Conservation (phyloP, 208 protist genomes). For the Endotrypanum monterogeii region DNA sequence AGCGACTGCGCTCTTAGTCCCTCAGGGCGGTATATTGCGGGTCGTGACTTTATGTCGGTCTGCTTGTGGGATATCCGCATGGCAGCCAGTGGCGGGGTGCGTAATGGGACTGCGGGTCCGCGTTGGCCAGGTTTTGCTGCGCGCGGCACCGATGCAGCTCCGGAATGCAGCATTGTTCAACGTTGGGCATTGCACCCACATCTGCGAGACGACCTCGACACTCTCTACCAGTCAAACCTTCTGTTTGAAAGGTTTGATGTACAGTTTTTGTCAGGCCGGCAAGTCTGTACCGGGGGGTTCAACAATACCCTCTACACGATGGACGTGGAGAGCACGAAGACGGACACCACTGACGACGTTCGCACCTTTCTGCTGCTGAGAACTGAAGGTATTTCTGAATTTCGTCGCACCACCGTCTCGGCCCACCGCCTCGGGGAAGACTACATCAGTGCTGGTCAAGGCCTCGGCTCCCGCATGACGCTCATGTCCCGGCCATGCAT, state of each 20-base stretch:
- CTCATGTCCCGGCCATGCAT: conserved; percentile 50
- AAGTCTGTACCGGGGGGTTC: conserved; percentile 81
- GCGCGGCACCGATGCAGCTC: neutral
- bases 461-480: conserved; percentile 60
- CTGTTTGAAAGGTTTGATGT: conserved; percentile 75
- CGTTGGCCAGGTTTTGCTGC: neutral
- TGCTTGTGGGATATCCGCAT: conserved; percentile 86
- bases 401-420: conserved; percentile 32
- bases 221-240: conserved; percentile 65
- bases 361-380: conserved; percentile 56
- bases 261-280: conserved; percentile 60
- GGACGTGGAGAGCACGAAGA: conserved; percentile 40
- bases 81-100: conserved; percentile 23
- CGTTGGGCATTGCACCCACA: conserved; percentile 82
- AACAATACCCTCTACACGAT: conserved; percentile 69
- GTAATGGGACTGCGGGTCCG: conserved; percentile 28
- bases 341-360: conserved; percentile 24
- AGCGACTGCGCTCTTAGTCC: conserved; percentile 85
- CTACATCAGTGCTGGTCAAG: conserved; percentile 15
- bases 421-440: conserved; percentile 21
- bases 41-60: conserved; percentile 78
- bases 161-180: conserved; percentile 42
- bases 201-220: conserved; percentile 62
- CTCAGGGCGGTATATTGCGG: conserved; percentile 80
- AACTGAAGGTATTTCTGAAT: conserved; percentile 37